phyloP scores from a whole-genome alignment of 768 basidiomycete species.

The Exsudoporus frostii region DNA sequence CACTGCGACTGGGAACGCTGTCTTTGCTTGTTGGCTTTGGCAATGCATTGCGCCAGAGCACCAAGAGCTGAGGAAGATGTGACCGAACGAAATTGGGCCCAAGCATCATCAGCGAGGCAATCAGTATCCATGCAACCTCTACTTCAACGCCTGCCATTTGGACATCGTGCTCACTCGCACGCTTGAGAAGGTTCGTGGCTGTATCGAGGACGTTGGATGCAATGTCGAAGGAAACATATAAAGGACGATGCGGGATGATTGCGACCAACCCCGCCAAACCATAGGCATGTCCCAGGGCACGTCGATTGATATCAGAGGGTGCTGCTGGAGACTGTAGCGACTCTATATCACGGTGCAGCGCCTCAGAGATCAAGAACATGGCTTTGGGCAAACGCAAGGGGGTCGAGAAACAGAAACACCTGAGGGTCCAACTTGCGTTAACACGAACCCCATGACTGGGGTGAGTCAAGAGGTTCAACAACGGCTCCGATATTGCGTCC shows the following conservation, averaged over 20 bases:
- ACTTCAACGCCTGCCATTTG: constrained; percentile 79
- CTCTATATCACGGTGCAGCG: constrained; percentile 79
- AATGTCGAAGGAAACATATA: constrained; percentile 94
- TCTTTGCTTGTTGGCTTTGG: constrained; percentile 95
- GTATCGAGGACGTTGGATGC: constrained; percentile 88
- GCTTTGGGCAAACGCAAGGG: constrained; percentile 81
- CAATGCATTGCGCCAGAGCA: constrained; percentile 95
- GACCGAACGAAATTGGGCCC: constrained; percentile 92
- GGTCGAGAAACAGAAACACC: constrained; percentile 87
- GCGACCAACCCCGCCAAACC: constrained; percentile 86
- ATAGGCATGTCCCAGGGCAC: constrained; percentile 84
- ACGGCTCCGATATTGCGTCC: constrained; percentile 83
- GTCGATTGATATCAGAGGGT: constrained; percentile 63
- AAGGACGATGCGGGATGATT: constrained; percentile 78
- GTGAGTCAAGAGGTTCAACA: constrained; percentile 82
- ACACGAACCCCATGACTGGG: constrained; percentile 86
- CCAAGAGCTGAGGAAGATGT: constrained; percentile 89
- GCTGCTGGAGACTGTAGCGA: constrained; percentile 69
- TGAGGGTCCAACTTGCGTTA: constrained; percentile 81
- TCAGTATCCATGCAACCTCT: constrained; percentile 91
- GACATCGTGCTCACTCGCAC: constrained; percentile 88
- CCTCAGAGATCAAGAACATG: constrained; percentile 72
- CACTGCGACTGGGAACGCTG: constrained; percentile 56
- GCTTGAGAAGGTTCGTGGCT: constrained; percentile 85
- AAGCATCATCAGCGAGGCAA: constrained; percentile 86